Evolutionary conservation across 257 asterid species (phyloP), one percentile per base, ranked within the genome.

Genomic region (Solanum piurae): DNA sequence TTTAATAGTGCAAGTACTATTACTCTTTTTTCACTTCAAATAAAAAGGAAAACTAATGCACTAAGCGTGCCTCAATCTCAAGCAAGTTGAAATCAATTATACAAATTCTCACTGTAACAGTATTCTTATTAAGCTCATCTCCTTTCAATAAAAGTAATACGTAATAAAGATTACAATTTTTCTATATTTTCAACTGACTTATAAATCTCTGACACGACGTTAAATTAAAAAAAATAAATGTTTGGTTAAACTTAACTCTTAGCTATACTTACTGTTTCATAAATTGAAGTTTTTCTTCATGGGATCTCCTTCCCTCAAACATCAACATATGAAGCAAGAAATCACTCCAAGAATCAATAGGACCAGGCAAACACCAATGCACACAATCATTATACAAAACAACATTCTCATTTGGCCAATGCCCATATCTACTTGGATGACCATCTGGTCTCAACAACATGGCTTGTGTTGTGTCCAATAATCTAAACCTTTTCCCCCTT

Each of bases 281-380:
- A 29, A 49, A 80, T 18, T 80, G 85, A 46, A 49, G 69, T 20
- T 64, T 75, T 62, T 87, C 64, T 18, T 87, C 34, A 49, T 80
- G 85, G 8, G 85, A 80, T 80, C 69, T 49, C 42, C 27, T 80
- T 31, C 83, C 87, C 60, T 88, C 90, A 80, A 62, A 85, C 88
- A 75, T 88, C 88, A 85, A 73, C 88, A 88, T 73, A 64, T 85
- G 55, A 86, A 85, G 76, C 73, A 88, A 85, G 83, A 88, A 88
- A 76, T 88, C 90, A 64, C 82, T 88, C 90, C 88, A 88, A 38
- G 89, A 58, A 66, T 88, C 88, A 14, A 88, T 79, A 21, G 90
- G 88, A 66, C 88, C 87, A 9, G 88, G 90, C 88, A 88, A 86
- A 82, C 90, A 88, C 88, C 88, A 88, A 36, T 88, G 88, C 25